phyloP scores from a whole-genome alignment of 2,329 filamentous ascomycete genomes.

The Diaporthe sp. region DNA sequence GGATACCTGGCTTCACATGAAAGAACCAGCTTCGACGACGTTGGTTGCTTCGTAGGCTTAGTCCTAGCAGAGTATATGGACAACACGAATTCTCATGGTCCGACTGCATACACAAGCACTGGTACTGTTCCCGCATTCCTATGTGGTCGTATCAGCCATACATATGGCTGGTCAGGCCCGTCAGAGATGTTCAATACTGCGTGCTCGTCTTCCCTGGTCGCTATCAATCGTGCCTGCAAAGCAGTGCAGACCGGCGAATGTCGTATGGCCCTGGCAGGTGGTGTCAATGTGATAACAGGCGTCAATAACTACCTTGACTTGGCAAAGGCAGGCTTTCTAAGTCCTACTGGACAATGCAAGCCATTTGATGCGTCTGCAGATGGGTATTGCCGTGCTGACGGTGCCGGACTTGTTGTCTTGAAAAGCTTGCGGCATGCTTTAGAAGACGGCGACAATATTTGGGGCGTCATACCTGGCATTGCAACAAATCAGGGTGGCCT shows the following conservation, averaged over 20 bases:
- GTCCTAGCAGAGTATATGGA: not conserved
- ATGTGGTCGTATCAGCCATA: not conserved
- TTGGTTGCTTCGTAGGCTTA: not conserved
- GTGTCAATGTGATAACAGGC: not conserved
- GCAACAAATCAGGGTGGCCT: not conserved
- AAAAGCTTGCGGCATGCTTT: not conserved
- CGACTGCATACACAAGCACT: not conserved
- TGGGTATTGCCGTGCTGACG: not conserved
- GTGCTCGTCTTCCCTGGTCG: not conserved
- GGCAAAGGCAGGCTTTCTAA: not conserved
- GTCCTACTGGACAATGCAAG: not conserved
- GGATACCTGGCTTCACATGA: too few species aligned
- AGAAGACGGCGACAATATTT: not conserved
- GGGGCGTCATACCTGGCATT: not conserved
- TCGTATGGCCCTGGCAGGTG: not conserved
- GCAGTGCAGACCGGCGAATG: not conserved
- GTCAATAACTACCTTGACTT: not conserved
- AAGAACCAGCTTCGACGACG: not conserved
- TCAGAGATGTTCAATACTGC: not conserved
- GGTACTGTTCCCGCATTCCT: not conserved
- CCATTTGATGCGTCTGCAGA: not conserved
- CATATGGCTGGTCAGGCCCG: not conserved
- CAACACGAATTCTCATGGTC: not conserved
- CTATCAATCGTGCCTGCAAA: not conserved
- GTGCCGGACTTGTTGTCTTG: not conserved